Evolutionary conservation across 148 eudicot genomes (phyloP).

Genomic region (Rhododendron henanense): DNA sequence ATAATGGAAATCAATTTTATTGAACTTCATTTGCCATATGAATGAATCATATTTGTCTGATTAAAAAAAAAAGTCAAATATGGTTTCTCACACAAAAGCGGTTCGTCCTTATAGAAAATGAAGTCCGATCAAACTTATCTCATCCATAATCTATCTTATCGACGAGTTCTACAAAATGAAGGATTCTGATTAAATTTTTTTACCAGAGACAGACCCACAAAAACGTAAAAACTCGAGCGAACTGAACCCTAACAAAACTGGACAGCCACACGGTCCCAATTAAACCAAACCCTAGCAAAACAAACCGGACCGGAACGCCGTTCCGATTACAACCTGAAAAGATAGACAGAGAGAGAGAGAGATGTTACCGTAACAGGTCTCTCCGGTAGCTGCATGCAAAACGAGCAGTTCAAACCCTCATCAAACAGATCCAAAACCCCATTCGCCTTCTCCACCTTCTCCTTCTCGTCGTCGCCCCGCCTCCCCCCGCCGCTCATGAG

Average conservation of each 20-base stretch:
- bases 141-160: background rate
- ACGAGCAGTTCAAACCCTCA: constrained; percentile 55
- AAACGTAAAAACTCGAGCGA: background rate
- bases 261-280: background rate
- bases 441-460: constrained; percentile 16
- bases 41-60: background rate
- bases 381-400: constrained; percentile 76
- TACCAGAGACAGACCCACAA: background rate
- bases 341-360: background rate
- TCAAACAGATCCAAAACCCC: constrained; percentile 45
- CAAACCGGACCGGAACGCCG: background rate
- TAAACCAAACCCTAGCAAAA: background rate
- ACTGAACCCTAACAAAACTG: background rate
- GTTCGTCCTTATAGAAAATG: background rate
- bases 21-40: background rate
- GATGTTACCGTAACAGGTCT: constrained; percentile 77
- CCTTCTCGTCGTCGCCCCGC: background rate
- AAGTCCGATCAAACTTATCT: background rate
- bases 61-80: background rate
- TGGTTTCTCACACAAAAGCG: background rate
- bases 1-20: background rate
- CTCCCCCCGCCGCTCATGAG: constrained; percentile 41
- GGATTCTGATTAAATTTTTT: background rate
- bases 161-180: background rate
- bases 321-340: background rate